Base-by-base conservation (phyloP, 2,329 filamentous ascomycete genomes). In the Fusarium chuoi region DNA sequence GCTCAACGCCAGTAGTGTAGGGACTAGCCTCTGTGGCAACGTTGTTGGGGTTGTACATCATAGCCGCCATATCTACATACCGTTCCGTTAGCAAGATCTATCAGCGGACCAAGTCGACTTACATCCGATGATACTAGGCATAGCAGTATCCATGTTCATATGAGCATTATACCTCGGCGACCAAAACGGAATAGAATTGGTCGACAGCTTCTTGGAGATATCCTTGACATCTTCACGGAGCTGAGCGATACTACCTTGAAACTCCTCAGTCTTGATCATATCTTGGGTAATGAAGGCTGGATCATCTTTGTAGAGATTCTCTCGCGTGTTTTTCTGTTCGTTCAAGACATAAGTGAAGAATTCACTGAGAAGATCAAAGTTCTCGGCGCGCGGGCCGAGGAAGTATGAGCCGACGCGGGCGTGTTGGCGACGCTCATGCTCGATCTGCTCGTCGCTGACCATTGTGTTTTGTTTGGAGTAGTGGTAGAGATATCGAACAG, bases 91-190 rank as follows among this genome's bases (percentile, higher is more conserved):
- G 45, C 3, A 20, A 9, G 0, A 2, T 1, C 13, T 10, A 18
- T 2, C 28, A 36, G 1, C 3, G 6, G 6, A 0, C 4, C 12
- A 20, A 8, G 6, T 9, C 20, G 9, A 60, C 57, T 60, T 24
- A 60, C 57, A 60, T 33, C 45, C 45, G 1, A 42, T 60, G 22
- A 60, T 52, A 9, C 57, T 60, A 12, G 45, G 35, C 45, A 60
- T 52, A 15, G 57, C 44, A 33, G 36, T 41, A 35, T 60, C 57
- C 45, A 60, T 60, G 13, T 60, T 60, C 57, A 52, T 60, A 41
- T 60, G 57, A 18, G 45, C 57, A 22, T 60, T 60, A 11, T 60
- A 60, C 0, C 57, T 15, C 1, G 57, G 57, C 15, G 57, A 60
- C 45, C 45, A 60, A 3, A 60, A 60, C 0, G 57, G 57, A 35